Conservation (phyloP, 805 yeast genomes). For the Barnettozyma wickerhamii region DNA sequence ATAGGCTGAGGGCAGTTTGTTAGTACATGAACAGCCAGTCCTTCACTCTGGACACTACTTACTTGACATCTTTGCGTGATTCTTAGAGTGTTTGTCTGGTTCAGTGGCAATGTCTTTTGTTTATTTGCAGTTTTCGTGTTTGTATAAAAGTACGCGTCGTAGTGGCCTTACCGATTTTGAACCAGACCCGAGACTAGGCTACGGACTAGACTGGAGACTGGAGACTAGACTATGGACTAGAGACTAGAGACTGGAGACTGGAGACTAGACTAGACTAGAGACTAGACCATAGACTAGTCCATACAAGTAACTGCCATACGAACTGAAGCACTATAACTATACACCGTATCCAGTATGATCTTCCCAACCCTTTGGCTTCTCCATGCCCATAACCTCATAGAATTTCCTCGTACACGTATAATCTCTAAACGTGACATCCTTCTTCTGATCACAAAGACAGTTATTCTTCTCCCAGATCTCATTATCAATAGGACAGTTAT, state of each 20-base stretch:
- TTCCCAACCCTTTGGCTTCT: constrained; percentile 69
- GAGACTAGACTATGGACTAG: no score
- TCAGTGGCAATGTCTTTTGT: constrained; percentile 3
- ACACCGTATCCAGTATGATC: constrained; percentile 32
- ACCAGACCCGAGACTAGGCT: no score
- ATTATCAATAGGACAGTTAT: constrained; percentile 53
- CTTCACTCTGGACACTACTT: neutral
- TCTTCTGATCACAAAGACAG: constrained; percentile 53
- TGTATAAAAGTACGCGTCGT: constrained; percentile 1
- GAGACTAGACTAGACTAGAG: no score
- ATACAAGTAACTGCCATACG: no score
- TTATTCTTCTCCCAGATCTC: constrained; percentile 40
- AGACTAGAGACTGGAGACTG: no score
- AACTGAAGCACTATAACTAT: no score
- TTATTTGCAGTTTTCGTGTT: no score
- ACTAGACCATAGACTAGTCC: no score
- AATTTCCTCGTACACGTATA: constrained; percentile 67
- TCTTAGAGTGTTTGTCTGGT: neutral
- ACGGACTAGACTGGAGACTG: no score
- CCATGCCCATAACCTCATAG: constrained; percentile 47
- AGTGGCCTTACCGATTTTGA: neutral
- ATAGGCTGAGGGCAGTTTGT: constrained; percentile 23
- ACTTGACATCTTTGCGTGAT: constrained; percentile 4
- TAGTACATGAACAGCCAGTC: neutral
- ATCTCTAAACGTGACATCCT: constrained; percentile 70